phyloP scores from a whole-genome alignment of 1,139 yeast species.

The Geotrichum restrictum region DNA sequence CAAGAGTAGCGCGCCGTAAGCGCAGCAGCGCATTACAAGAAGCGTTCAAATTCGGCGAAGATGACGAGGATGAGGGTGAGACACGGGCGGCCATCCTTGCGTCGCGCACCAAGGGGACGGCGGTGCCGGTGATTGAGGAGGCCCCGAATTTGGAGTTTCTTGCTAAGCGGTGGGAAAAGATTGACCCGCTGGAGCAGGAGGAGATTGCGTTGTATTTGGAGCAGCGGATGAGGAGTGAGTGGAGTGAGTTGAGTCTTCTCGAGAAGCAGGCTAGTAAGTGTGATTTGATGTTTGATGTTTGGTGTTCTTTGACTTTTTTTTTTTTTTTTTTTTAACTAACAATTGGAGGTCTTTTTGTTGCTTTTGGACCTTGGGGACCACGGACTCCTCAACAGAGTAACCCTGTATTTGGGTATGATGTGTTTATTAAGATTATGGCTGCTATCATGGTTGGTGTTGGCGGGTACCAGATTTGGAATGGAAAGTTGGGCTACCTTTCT shows the following conservation, averaged over 20 bases:
- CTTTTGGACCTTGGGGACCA: conserved; percentile 43
- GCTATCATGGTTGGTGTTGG: conserved; percentile 30
- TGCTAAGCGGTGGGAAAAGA: conserved; percentile 39
- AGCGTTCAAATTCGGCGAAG: conserved; percentile 34
- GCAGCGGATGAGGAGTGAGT: conserved; percentile 44
- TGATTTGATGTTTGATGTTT: too few species aligned
- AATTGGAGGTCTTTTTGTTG: conserved; percentile 32
- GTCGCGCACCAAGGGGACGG: conserved; percentile 26
- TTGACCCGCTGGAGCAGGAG: conserved; percentile 42
- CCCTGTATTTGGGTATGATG: conserved; percentile 32
- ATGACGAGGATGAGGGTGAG: conserved; percentile 30
- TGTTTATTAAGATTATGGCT: conserved; percentile 29
- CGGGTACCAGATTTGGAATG: conserved; percentile 29
- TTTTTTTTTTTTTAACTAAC: conserved; percentile 7
- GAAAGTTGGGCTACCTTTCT: conserved; percentile 15
- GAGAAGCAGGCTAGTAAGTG: conserved; percentile 41
- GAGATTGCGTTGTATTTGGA: conserved; percentile 45
- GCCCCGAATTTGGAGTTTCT: conserved; percentile 35
- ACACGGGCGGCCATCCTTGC: conserved; percentile 24
- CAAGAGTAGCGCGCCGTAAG: conserved; percentile 22
- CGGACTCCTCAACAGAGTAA: conserved; percentile 29
- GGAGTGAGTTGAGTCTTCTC: conserved; percentile 38
- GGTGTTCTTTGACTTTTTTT: not conserved
- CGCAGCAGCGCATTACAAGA: conserved; percentile 34
- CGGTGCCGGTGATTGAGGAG: conserved; percentile 27